Base-by-base conservation (phyloP, 352 stramenopile genomes). In the Phytopythium chamaehyphon region DNA sequence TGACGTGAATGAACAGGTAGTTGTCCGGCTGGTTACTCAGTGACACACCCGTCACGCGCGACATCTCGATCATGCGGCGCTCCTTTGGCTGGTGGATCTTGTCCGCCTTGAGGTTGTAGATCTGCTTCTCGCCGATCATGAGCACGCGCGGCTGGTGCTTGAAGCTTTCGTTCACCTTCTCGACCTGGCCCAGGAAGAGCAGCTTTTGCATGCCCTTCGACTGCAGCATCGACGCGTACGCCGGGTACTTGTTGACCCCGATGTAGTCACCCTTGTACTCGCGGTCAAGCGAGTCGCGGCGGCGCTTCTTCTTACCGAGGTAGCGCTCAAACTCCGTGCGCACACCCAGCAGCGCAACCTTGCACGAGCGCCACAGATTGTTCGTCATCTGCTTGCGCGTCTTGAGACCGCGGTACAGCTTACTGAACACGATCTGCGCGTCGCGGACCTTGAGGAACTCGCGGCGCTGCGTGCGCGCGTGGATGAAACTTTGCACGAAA, bases 71-170 rank as follows among this genome's bases (percentile, higher is more conserved):
- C 48, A 77, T 63, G 39, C 83, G 80, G 38, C 83, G 80, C 55
- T 91, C 80, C 66, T 91, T 90, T 1, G 81, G 83, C 59, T 91
- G 77, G 48, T 89, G 74, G 38, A 90, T 78, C 62, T 89, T 88
- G 71, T 89, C 75, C 22, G 78, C 81, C 70, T 91, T 91, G 51
- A 93, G 57, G 61, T 93, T 93, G 64, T 84, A 88, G n/a, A 93
- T 70, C 40, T 81, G 64, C 50, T 70, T 78, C 52, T 90, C 74
- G 36, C 70, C 79, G 19, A 93, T 81, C 55, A 93, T 73, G 18
- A 93, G 68, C 48, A 89, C 73, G 45, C 83, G 80, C 24, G 68
- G 54, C 61, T 93, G 83, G 59, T 90, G 78, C 23, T 86, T 79
- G 51, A 88, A 91, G 24, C 83, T 80, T 59, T 93, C 81, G 42